phyloP scores from a whole-genome alignment of 345 rosid genomes.

The Theobroma cacao region DNA sequence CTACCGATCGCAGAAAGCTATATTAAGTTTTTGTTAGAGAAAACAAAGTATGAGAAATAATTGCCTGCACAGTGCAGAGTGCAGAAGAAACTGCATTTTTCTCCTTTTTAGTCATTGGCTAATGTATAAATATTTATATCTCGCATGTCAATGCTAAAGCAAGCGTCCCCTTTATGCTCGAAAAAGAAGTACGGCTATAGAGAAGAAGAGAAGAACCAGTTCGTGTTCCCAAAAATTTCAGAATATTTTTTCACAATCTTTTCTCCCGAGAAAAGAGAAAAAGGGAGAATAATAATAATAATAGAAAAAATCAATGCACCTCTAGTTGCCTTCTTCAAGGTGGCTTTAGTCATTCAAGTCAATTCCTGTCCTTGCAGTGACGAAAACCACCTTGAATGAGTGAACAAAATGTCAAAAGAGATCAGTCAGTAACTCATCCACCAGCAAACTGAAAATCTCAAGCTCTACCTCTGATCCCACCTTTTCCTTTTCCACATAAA shows the following conservation, averaged over 20 bases:
- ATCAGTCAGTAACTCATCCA: constrained; percentile 56
- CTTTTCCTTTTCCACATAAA: constrained; percentile 30
- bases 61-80: too few species aligned
- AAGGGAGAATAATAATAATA: not conserved
- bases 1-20: too few species aligned
- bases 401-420: not conserved
- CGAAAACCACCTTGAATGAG: constrained; percentile 16
- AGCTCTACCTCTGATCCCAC: constrained; percentile 44
- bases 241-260: not conserved
- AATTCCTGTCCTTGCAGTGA: not conserved
- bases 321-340: constrained; percentile 4
- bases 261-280: not conserved
- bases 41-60: not conserved
- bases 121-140: not conserved
- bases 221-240: not conserved
- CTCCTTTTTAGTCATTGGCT: not conserved
- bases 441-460: constrained; percentile 43
- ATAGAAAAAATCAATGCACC: not conserved
- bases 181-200: not conserved
- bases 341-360: constrained; percentile 21
- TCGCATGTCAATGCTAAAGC: not conserved
- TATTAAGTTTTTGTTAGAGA: too few species aligned
- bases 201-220: not conserved
- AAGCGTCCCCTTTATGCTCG: not conserved
- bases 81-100: not conserved